Evolutionary conservation across 306 rosid species (phyloP), one percentile per base, ranked within the genome.

Genomic region (Cyamopsis tetragonoloba): DNA sequence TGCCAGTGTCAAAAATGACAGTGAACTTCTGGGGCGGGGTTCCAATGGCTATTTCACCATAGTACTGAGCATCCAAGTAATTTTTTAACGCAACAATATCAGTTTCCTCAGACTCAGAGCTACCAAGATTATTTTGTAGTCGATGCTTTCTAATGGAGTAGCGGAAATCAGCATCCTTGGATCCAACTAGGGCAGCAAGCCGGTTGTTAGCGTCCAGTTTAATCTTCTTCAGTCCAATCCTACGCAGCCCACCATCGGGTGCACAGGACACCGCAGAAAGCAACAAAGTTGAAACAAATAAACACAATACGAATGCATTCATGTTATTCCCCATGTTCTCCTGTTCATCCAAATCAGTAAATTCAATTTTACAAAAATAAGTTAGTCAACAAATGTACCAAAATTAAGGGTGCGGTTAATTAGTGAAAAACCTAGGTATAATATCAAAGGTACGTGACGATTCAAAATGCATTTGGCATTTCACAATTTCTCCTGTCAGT

Each of bases 31-130:
- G 98, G 44, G 95, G 88, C 22, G 98, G 86, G 50, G 85, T 84
- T 20, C 98, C 98, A 43, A 93, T 84, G 22, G 67, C 69, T 39
- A 93, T 90, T 77, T 89, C 98, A 26, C 98, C 98, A 50, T 62
- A 89, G 70, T 93, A 93, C 80, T 93, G 98, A 72, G 98, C 97
- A 78, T 93, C 97, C 77, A 93, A 57, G 83, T 83, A 93, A 77
- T 93, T 89, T 74, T 89, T 93, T 0, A 89, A 76, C 0, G 79
- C 70, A 27, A 90, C 91, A 62, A 85, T 83, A 56, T 93, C 95
- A 0, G 75, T 3, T 14, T 87, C 73, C 10, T 27, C 74, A 0
- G 77, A 26, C 10, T 27, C 74, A 0, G 77, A 26, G 22, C 58
- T 83, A 27, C 66, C 88, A 3, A 70, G 13, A 17, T 76, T 80